These are phyloP conservation scores for Asclepias syriaca DNA, from an alignment of 257 asterid species.

Conservation along the genomic window DNA sequence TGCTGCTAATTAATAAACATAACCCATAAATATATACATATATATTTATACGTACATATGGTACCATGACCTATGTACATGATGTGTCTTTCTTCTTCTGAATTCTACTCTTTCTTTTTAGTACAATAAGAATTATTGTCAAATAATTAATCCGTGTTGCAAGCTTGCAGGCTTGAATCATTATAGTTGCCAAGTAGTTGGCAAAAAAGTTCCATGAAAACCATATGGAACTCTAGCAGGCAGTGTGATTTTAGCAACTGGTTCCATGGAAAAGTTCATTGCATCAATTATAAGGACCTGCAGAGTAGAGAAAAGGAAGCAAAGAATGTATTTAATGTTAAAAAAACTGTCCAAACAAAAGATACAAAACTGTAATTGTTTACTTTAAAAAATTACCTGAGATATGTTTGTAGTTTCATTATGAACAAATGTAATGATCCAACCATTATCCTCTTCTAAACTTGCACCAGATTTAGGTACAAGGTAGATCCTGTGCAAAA, in stretches of 20 bases:
- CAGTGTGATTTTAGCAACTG: constrained; percentile 38
- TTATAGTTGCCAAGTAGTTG: constrained; percentile 1
- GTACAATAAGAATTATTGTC: too few species aligned
- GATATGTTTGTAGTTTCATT: constrained; percentile 40
- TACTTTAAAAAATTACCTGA: constrained; percentile 32
- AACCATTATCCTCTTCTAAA: constrained; percentile 52
- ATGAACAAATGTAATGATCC: constrained; percentile 51
- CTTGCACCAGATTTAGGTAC: constrained; percentile 36
- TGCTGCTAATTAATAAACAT: too few species aligned
- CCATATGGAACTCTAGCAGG: constrained; percentile 69
- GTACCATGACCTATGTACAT: too few species aligned
- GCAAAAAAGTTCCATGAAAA: constrained; percentile 55
- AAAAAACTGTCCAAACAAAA: not conserved
- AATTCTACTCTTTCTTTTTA: not conserved
- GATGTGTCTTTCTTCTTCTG: not conserved
- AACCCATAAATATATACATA: too few species aligned
- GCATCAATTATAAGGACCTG: constrained; percentile 56
- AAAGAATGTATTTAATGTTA: not conserved
- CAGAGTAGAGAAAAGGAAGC: not conserved
- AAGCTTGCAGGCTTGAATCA: too few species aligned
- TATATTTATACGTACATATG: too few species aligned
- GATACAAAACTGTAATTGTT: not conserved
- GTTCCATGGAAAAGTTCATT: constrained; percentile 31
- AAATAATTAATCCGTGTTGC: too few species aligned
- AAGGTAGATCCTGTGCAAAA: constrained; percentile 56